These are phyloP conservation scores for Amylocystis lapponica DNA, from an alignment of 768 basidiomycete genomes.

Conservation along the genomic window DNA sequence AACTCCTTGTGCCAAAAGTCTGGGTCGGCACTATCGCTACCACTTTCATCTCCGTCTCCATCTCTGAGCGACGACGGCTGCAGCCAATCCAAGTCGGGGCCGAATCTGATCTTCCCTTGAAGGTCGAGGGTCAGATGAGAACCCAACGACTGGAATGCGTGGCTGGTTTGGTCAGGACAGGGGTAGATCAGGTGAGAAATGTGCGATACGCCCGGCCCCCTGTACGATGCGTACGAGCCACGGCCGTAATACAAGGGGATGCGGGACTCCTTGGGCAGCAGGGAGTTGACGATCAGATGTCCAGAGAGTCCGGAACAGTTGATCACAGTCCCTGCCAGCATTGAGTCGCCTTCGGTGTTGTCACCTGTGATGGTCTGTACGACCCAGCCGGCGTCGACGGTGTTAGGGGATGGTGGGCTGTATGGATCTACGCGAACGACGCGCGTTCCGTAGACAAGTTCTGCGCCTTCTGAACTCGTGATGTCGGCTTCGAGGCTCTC, in stretches of 20 bases:
- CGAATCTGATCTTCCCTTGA: conserved; percentile 81
- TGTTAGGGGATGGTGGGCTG: conserved; percentile 25
- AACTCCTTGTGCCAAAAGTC: conserved; percentile 78
- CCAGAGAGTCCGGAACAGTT: conserved; percentile 79
- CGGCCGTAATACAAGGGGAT: conserved; percentile 77
- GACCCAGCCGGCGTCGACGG: conserved; percentile 68
- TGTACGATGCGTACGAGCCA: conserved; percentile 87
- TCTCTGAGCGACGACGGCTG: conserved; percentile 37
- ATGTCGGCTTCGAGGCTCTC: conserved; percentile 80
- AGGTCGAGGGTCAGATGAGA: conserved; percentile 90
- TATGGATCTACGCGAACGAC: conserved; percentile 83
- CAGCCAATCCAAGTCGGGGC: conserved; percentile 91
- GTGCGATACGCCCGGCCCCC: conserved; percentile 64
- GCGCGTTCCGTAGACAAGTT: conserved; percentile 71
- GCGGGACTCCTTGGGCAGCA: conserved; percentile 49
- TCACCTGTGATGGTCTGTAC: conserved; percentile 69
- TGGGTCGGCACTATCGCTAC: conserved; percentile 35
- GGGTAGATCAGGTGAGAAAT: conserved; percentile 87
- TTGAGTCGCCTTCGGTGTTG: conserved; percentile 45
- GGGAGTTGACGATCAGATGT: conserved; percentile 62
- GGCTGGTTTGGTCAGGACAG: conserved; percentile 60
- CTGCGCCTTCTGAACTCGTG: conserved; percentile 56
- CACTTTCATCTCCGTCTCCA: conserved; percentile 24
- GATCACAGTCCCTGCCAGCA: conserved; percentile 71
- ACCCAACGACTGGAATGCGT: conserved; percentile 78